A percentile compares a stretch with the other conserved stretches of the same genome.
Conservation (phyloP, 2,329 filamentous ascomycete genomes). For the Aspergillus tanneri region DNA sequence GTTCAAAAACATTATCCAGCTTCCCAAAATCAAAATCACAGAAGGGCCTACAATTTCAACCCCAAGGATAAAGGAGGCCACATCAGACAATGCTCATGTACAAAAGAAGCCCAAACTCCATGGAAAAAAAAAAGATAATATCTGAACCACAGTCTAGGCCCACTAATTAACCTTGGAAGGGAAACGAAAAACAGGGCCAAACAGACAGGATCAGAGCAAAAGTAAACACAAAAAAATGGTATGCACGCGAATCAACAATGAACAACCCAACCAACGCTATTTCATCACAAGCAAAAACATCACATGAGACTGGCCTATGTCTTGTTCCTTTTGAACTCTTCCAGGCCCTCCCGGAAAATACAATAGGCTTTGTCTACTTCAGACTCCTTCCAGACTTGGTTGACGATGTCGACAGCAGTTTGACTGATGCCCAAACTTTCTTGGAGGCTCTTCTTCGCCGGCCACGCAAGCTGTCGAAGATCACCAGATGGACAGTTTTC, state of each 20-base stretch:
- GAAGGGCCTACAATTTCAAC: slow-evolving; percentile 4
- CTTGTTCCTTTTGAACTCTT: slow-evolving; percentile 18
- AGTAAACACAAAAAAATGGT: neutral
- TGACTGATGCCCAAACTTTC: slow-evolving; percentile 19
- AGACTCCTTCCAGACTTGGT: slow-evolving; percentile 18
- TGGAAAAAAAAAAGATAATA: neutral
- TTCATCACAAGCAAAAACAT: neutral
- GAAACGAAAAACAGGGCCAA: too few species aligned
- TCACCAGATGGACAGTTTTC: slow-evolving; percentile 27
- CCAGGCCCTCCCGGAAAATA: slow-evolving; percentile 16
- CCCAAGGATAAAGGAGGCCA: slow-evolving; percentile 1
- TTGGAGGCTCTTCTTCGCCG: slow-evolving; percentile 14
- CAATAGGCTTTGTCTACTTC: slow-evolving; percentile 16
- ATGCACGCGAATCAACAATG: too few species aligned
- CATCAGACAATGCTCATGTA: slow-evolving; percentile 1
- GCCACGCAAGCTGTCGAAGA: slow-evolving; percentile 25
- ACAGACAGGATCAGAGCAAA: slow-evolving; percentile 2
- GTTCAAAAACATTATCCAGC: neutral
- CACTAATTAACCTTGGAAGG: too few species aligned
- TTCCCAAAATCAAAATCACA: neutral
- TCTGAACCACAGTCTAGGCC: too few species aligned
- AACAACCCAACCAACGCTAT: too few species aligned
- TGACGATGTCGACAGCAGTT: slow-evolving; percentile 13
- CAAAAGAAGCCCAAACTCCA: neutral
- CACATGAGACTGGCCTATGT: slow-evolving; percentile 8